Base-by-base conservation (phyloP, 1,139 yeast species). In the Candida anutae region DNA sequence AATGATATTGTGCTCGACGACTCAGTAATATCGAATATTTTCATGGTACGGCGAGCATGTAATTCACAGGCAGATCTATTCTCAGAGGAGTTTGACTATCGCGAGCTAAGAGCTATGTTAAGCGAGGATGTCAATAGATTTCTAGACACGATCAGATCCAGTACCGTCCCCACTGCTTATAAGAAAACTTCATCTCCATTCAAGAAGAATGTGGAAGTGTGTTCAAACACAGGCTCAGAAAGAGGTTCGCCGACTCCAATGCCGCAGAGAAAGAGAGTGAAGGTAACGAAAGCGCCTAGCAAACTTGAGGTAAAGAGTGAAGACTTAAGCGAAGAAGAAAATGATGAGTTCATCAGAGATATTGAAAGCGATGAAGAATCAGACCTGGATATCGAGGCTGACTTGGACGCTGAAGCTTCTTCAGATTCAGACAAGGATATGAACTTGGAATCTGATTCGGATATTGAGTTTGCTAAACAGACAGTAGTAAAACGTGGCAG, bases 11-110 rank as follows among this genome's bases (percentile, higher is more conserved):
- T 45, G 1, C 36, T 54, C 5, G 67, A 57, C 33, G 60, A 50
- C n/a, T 51, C 64, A 0, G 50, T 45, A 24, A 24, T 39, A 4
- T 39, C 38, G 14, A 24, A 43, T 12, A 50, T 56, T 0, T 67
- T 50, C 28, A 39, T 63, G 24, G 64, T 71, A 35, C 42, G 62
- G 27, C 43, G 68, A 33, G 66, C 62, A 10, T 48, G 62, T 28
- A 62, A 63, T 38, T 47, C 52, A 8, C 40, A 42, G 4, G 62
- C 57, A 1, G 50, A 49, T 10, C 38, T 39, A 16, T 47, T 67
- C 27, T 50, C 68, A 2, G 49, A 46, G 6, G 33, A 17, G n/a
- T 48, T 61, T 29, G 69, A 68, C 29, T 67, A 55, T 48, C 42
- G 50, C 20, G 56, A 49, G 3, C 42, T 59, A 32, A 28, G 32